Evolutionary conservation across 2,329 filamentous ascomycete genomes (phyloP).

Genomic region (Colletotrichum lupini): DNA sequence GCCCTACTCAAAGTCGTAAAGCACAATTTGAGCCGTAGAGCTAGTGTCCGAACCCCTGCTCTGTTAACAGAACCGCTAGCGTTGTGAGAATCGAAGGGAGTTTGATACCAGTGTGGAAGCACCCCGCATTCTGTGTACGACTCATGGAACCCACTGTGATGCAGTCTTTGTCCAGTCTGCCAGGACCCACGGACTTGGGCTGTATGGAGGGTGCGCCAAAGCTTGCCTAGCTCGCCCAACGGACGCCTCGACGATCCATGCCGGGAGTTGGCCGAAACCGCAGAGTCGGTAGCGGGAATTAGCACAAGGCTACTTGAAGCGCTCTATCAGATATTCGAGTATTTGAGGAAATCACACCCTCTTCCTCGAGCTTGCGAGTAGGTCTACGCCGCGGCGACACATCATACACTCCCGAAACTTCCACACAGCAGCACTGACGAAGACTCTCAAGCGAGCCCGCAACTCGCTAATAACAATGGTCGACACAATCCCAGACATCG

Average conservation of each 20-base stretch:
- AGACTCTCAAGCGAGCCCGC: not conserved
- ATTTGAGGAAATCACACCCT: not conserved
- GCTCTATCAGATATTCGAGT: not conserved
- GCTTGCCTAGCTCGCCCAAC: not conserved
- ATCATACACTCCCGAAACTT: no score
- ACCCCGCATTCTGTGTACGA: conserved; percentile 11
- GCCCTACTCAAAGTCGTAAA: no score
- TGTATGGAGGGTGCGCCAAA: not conserved
- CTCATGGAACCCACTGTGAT: not conserved
- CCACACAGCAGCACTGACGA: not conserved
- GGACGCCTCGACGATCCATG: not conserved
- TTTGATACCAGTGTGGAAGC: not conserved
- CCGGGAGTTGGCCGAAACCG: conserved; percentile 19
- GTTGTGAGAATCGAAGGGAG: no score
- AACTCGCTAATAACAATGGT: conserved; percentile 2
- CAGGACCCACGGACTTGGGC: not conserved
- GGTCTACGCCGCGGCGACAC: no score
- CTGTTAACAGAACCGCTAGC: no score
- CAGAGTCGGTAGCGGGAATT: not conserved
- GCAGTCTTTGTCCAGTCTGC: not conserved
- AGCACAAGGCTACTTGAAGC: conserved; percentile 1
- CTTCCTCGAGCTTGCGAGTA: not conserved
- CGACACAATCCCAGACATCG: not conserved
- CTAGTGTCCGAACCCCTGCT: no score
- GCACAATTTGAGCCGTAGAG: no score